Conservation (phyloP, 148 eudicot species). For the Amaranthus hypochondriacus region DNA sequence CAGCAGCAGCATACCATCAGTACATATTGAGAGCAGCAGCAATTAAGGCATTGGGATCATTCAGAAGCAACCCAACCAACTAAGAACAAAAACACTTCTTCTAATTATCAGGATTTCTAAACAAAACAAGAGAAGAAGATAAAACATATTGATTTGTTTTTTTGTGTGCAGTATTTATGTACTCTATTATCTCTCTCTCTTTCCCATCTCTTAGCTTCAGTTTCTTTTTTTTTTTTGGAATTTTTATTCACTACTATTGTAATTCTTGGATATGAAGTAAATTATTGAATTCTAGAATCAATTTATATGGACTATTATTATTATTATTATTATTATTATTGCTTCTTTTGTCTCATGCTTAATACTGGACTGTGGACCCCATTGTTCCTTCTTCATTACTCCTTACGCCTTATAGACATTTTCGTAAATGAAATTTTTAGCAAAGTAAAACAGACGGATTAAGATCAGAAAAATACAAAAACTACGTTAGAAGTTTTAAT, state of each 20-base stretch:
- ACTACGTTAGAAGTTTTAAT: no score
- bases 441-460: no score
- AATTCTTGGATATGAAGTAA: conserved; percentile 20
- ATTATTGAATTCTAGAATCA: conserved; percentile 17
- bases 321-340: conserved; percentile 4
- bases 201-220: neutral
- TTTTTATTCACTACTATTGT: neutral
- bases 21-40: conserved; percentile 86
- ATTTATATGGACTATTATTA: conserved; percentile 3
- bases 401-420: neutral
- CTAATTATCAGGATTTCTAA: neutral
- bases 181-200: neutral
- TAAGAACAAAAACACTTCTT: conserved; percentile 14
- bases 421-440: no score
- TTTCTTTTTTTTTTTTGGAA: neutral
- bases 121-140: neutral
- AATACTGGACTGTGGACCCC: no score
- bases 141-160: conserved; percentile 7
- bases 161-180: conserved; percentile 12
- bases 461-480: no score
- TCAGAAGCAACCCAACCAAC: conserved; percentile 84
- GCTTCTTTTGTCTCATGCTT: neutral
- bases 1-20: conserved; percentile 90
- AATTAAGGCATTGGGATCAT: conserved; percentile 81
- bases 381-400: neutral